phyloP scores from a whole-genome alignment of 2,329 filamentous ascomycete species.

The Venturiaceae sp. region DNA sequence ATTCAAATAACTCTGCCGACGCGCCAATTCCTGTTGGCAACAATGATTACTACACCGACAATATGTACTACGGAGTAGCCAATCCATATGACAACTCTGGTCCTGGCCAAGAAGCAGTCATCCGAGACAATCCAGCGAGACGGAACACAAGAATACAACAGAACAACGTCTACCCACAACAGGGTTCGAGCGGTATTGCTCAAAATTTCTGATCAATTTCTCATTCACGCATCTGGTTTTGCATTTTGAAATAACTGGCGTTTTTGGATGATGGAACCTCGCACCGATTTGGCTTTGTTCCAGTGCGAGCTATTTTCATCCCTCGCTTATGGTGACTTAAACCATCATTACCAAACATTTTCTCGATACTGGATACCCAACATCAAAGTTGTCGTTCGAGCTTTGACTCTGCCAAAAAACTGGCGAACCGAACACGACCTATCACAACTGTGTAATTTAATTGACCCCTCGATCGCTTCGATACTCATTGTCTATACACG shows the following conservation, averaged over 20 bases:
- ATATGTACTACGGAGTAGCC: conserved; percentile 45
- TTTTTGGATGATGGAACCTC: background rate
- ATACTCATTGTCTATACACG: background rate
- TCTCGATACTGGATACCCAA: background rate
- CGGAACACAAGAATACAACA: conserved; percentile 94
- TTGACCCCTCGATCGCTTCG: background rate
- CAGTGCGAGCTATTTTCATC: background rate
- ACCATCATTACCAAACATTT: background rate
- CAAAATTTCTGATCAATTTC: conserved; percentile 72
- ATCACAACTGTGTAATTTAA: background rate
- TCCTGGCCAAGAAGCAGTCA: conserved; percentile 61
- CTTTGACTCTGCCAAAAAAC: background rate
- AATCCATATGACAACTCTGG: conserved; percentile 37
- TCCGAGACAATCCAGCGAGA: conserved; percentile 84
- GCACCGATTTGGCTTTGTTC: too few species aligned
- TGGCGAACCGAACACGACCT: background rate
- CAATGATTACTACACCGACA: conserved; percentile 43
- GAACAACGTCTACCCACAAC: conserved; percentile 78
- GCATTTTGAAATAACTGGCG: background rate
- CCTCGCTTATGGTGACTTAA: background rate
- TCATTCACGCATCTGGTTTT: background rate
- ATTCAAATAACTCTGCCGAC: conserved; percentile 56
- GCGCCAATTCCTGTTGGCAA: conserved; percentile 37
- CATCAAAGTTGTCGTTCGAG: background rate
- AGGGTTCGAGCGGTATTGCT: conserved; percentile 83